Conservation (phyloP, 108 stramenopile genomes). For the Discostella pseudostelligera region DNA sequence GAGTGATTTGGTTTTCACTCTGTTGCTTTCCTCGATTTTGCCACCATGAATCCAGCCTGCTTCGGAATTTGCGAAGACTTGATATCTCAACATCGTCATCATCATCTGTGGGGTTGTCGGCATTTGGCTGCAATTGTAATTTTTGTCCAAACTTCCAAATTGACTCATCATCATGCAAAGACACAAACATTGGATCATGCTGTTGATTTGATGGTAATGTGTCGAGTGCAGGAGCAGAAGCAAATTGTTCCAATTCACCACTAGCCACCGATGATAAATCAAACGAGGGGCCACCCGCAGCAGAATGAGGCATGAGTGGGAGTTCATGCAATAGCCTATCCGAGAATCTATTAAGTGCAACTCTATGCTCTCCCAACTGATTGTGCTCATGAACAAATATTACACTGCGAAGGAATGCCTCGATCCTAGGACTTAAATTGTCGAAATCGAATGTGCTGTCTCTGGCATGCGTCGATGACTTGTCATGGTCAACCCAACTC, state of each 20-base stretch:
- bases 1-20: not conserved
- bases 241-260: not conserved
- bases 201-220: not conserved
- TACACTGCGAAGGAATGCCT: conserved; percentile 29
- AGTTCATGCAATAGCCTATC: conserved; percentile 26
- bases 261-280: too few species aligned
- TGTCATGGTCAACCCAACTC: not conserved
- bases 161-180: conserved; percentile 13
- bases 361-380: conserved; percentile 6
- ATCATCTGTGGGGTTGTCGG: not conserved
- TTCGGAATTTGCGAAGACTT: not conserved
- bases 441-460: too few species aligned
- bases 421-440: conserved; percentile 22
- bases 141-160: conserved; percentile 21
- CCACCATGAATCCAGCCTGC: conserved; percentile 34
- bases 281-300: not conserved
- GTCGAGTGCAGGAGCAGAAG: too few species aligned
- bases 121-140: not conserved
- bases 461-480: too few species aligned
- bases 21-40: conserved; percentile 26
- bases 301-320: conserved; percentile 15
- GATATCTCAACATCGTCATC: not conserved
- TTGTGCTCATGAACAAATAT: conserved; percentile 35
- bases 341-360: conserved; percentile 45
- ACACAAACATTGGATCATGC: conserved; percentile 11